phyloP scores from a whole-genome alignment of 1,284 basidiomycete genomes.

The Papiliotrema nemorosa region DNA sequence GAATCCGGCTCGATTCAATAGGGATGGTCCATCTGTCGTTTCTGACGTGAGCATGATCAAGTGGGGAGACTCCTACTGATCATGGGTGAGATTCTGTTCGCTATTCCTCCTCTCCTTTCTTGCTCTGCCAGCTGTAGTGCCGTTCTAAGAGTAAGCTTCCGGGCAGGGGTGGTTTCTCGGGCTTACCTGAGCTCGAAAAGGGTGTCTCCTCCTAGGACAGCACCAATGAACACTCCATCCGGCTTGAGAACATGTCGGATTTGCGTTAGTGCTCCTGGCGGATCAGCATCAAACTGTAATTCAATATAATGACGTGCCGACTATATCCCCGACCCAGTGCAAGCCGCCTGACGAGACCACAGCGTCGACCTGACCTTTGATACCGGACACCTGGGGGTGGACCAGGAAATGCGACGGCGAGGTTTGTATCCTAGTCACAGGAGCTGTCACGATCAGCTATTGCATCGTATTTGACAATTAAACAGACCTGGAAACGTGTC shows the following conservation, averaged over 20 bases:
- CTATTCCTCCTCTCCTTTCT: slow-evolving; percentile 92
- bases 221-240: slow-evolving; percentile 91
- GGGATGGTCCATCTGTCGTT: slow-evolving; percentile 83
- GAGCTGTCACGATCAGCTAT: slow-evolving; percentile 15
- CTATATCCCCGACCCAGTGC: slow-evolving; percentile 98
- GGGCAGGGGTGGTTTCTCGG: background rate
- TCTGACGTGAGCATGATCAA: slow-evolving; percentile 53
- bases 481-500: slow-evolving; percentile 67
- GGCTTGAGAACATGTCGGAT: slow-evolving; percentile 80
- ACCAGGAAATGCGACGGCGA: slow-evolving; percentile 30
- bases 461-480: background rate
- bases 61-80: slow-evolving; percentile 60
- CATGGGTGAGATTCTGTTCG: slow-evolving; percentile 94
- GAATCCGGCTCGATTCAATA: slow-evolving; percentile 89
- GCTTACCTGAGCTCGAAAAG: slow-evolving; percentile 86
- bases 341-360: slow-evolving; percentile 86
- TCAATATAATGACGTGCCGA: slow-evolving; percentile 59
- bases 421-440: slow-evolving; percentile 30
- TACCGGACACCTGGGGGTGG: slow-evolving; percentile 53
- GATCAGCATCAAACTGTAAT: background rate
- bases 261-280: slow-evolving; percentile 77
- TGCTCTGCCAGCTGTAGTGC: slow-evolving; percentile 88
- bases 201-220: slow-evolving; percentile 93
- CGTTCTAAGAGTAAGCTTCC: slow-evolving; percentile 20
- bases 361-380: slow-evolving; percentile 73